phyloP scores from a whole-genome alignment of 164 flowering plant genomes.

The grape (Vitis vinifera) region DNA sequence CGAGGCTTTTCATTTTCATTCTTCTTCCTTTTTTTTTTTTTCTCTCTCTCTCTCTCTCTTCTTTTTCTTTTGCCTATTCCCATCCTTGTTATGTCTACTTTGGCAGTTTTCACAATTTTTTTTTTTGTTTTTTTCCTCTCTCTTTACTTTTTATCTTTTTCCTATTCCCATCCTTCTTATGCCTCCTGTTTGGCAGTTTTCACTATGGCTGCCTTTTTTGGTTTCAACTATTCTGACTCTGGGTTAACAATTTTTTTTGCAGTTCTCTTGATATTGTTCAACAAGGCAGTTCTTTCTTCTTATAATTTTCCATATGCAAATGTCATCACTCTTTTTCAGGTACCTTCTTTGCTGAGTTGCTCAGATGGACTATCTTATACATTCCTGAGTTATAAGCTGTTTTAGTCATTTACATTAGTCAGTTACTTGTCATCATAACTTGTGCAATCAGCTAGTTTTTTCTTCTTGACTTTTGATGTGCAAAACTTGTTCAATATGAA shows the following conservation, averaged over 20 bases:
- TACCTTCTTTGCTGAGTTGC: conserved; percentile 11
- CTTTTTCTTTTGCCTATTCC: not conserved
- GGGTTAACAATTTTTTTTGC: conserved; percentile 16
- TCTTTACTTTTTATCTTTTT: not conserved
- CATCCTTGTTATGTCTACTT: not conserved
- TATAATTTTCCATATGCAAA: conserved; percentile 45
- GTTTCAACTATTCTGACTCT: conserved; percentile 1
- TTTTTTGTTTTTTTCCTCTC: not conserved
- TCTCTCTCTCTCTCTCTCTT: not conserved
- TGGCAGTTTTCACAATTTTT: not conserved
- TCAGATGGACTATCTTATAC: not conserved
- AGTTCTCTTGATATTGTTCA: conserved; percentile 49
- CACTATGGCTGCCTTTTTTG: not conserved
- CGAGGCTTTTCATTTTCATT: too few relatives aligned
- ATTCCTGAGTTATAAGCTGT: not conserved
- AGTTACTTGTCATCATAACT: too few relatives aligned
- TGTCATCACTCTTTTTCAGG: conserved; percentile 56
- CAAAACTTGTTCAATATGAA: too few relatives aligned
- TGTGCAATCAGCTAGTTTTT: too few relatives aligned
- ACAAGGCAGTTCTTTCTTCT: conserved; percentile 54
- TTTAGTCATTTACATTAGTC: not conserved
- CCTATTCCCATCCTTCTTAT: not conserved
- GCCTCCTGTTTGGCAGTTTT: not conserved
- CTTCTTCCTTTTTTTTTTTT: not conserved
- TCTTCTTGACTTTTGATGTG: too few relatives aligned